Percentiles rank a stretch among this genome's conserved stretches.
Conservation (phyloP, 108 stramenopile genomes). For the Discostella pseudostelligera region DNA sequence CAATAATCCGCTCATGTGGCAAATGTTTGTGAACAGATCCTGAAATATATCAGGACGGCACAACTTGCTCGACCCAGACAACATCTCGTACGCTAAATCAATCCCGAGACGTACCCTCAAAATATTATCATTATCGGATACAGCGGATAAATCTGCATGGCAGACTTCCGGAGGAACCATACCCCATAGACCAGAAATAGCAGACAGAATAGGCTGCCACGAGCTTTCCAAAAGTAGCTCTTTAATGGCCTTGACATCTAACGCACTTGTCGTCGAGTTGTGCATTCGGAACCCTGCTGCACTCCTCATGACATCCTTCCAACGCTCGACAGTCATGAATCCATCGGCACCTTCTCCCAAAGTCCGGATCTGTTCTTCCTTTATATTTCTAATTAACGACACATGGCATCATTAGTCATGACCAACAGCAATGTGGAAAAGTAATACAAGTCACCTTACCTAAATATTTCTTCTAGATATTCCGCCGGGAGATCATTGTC, state of each 20-base stretch:
- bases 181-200: conserved; percentile 79
- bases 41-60: conserved; percentile 76
- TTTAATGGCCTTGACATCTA: conserved; percentile 53
- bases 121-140: conserved; percentile 42
- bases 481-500: conserved; percentile 86
- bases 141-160: conserved; percentile 16
- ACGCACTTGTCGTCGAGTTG: not conserved
- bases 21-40: conserved; percentile 68
- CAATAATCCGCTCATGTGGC: conserved; percentile 66
- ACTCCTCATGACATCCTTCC: conserved; percentile 79
- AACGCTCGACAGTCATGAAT: conserved; percentile 85
- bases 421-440: not conserved
- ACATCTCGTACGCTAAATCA: conserved; percentile 76
- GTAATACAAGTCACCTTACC: not conserved
- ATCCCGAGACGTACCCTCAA: conserved; percentile 82
- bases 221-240: conserved; percentile 80
- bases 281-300: conserved; percentile 11
- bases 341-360: conserved; percentile 89
- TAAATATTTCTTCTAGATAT: conserved; percentile 86
- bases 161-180: conserved; percentile 23
- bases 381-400: conserved; percentile 51
- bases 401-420: not conserved
- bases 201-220: conserved; percentile 81
- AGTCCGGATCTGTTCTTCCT: conserved; percentile 84
- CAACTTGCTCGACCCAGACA: conserved; percentile 64